Base-by-base conservation (phyloP, 768 basidiomycete species). In the Leccinellum albellum region DNA sequence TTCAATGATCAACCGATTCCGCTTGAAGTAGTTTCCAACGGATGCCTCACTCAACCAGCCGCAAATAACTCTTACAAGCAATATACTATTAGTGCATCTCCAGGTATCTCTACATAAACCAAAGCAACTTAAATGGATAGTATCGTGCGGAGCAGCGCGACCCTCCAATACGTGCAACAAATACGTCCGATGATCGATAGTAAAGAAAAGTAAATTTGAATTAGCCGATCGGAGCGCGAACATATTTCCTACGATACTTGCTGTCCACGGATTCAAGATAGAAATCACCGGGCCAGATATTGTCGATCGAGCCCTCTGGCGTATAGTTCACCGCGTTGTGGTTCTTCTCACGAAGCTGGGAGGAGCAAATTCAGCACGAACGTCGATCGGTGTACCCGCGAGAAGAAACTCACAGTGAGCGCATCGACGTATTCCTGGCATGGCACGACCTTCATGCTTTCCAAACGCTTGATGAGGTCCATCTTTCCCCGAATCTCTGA, bases 201-300 rank as follows among this genome's bases (percentile, higher is more conserved):
- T 51, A 50, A 10, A 29, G 23, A 51, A 20, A 24, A 24, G 24
- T 24, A 51, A 65, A 23, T 46, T 20, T 31, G 9, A 24, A 58
- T 60, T 47, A 74, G 24, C 59, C 71, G 12, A 57, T 60, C 6
- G 79, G 76, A 21, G 69, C 74, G 57, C 82, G 71, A 58, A 79
- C 74, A 75, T 99, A 99, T 73, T 89, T 93, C 70, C 97, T 83
- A 66, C 97, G 81, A 84, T 87, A 94, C 76, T 94, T 94, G 66
- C 79, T 76, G 75, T 98, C 97, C 66, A 96, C 87, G 69, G 79
- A 82, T 61, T 88, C 87, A 63, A 99, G 89, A 82, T 98, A 98
- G 79, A 88, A 98, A 20, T 88, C 79, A 46, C 94, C 94, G 4
- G 90, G 87, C 90, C 92, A 94, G 73, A 99, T 88, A 81, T 97